phyloP scores from a whole-genome alignment of 1,284 basidiomycete genomes.

The Sporisorium iseilematis-ciliati region DNA sequence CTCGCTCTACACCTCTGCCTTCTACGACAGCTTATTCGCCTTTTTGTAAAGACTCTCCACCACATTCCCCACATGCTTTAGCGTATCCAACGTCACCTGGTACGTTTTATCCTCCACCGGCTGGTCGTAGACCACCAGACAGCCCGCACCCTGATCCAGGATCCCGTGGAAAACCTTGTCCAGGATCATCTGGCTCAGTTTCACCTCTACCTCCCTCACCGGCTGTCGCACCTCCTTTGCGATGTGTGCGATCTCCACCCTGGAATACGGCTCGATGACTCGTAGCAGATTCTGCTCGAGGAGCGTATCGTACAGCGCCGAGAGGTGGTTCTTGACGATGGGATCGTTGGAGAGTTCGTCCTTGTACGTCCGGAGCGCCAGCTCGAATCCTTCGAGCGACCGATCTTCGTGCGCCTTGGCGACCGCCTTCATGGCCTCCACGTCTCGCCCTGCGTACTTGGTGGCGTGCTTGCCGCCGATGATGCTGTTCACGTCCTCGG shows the following conservation, averaged over 20 bases:
- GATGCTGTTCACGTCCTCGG: constrained; percentile 90
- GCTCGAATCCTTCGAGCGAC: constrained; percentile 89
- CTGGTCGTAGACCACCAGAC: constrained; percentile 88
- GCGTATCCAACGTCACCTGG: constrained; percentile 85
- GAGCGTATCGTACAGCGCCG: constrained; percentile 91
- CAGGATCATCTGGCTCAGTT: constrained; percentile 98
- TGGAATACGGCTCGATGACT: constrained; percentile 93
- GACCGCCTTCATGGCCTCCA: constrained; percentile 94
- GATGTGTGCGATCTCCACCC: constrained; percentile 90
- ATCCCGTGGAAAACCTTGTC: constrained; percentile 95
- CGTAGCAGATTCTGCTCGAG: constrained; percentile 93
- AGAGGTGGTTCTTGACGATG: constrained; percentile 92
- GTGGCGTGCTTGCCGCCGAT: constrained; percentile 87
- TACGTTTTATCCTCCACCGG: constrained; percentile 86
- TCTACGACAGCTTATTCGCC: constrained; percentile 48
- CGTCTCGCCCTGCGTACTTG: constrained; percentile 83
- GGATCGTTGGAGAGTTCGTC: constrained; percentile 91
- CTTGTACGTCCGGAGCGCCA: constrained; percentile 86
- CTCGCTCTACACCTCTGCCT: not conserved
- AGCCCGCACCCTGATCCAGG: constrained; percentile 92
- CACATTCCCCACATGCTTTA: constrained; percentile 90
- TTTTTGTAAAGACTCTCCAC: constrained; percentile 87
- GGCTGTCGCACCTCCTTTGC: constrained; percentile 90
- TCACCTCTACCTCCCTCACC: constrained; percentile 90
- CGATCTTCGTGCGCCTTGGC: constrained; percentile 92